These are phyloP conservation scores for Aspergillus arachidicola DNA, from an alignment of 2,329 filamentous ascomycete genomes.

Conservation along the genomic window DNA sequence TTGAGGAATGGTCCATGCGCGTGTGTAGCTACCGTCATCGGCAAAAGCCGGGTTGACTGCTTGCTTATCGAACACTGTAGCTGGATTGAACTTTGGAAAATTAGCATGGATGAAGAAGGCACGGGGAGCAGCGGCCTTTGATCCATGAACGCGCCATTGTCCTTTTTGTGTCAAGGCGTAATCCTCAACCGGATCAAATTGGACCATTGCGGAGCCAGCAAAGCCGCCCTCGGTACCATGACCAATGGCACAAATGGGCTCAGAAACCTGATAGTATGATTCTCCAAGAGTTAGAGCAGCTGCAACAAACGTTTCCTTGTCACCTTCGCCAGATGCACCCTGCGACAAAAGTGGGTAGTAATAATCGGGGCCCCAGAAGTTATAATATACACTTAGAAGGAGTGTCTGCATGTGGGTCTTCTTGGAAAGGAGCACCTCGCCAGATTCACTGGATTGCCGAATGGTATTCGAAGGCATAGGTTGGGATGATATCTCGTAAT, in stretches of 20 bases:
- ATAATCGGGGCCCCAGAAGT: constrained; percentile 48
- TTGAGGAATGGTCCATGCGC: constrained; percentile 36
- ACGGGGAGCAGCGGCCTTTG: constrained; percentile 31
- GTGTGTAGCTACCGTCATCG: constrained; percentile 35
- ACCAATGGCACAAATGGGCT: constrained; percentile 38
- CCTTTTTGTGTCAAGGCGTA: constrained; percentile 29
- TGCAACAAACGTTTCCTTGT: constrained; percentile 55
- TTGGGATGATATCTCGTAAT: constrained; percentile 42
- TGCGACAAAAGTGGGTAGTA: constrained; percentile 52
- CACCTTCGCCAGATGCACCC: constrained; percentile 52
- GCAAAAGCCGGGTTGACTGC: constrained; percentile 33
- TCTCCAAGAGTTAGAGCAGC: constrained; percentile 46
- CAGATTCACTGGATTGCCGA: constrained; percentile 45
- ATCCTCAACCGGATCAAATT: constrained; percentile 41
- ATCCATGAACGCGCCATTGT: constrained; percentile 27
- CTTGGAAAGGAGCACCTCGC: constrained; percentile 51
- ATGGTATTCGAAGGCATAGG: constrained; percentile 24
- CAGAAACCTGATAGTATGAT: constrained; percentile 46
- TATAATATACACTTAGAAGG: constrained; percentile 54
- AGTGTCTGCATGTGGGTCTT: constrained; percentile 44
- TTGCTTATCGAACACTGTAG: constrained; percentile 36
- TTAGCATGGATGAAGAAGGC: constrained; percentile 47
- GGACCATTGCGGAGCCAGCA: constrained; percentile 42
- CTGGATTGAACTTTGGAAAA: constrained; percentile 44
- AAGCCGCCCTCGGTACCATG: constrained; percentile 31